Evolutionary conservation across 805 yeast genomes (phyloP), one percentile per base, ranked within the genome.

Genomic region (Schizosaccharomyces japonicus): DNA sequence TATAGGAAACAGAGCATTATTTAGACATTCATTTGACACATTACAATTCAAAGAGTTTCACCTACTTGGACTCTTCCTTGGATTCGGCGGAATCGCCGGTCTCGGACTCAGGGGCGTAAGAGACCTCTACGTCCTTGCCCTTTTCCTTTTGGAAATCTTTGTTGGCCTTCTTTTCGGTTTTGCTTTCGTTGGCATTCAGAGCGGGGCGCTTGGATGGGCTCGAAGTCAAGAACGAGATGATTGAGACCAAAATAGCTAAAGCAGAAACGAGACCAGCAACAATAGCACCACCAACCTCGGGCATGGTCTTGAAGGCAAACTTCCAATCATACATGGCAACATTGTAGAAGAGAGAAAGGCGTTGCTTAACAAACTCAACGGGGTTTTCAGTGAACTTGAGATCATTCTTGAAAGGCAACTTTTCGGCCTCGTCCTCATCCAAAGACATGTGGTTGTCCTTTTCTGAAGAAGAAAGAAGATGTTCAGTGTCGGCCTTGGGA

Each of bases 401-500:
- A 46, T 32, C 30, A 11, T 52, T 50, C 27, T 48, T 33, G 31
- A 49, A 5, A 8, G 54, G 54, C 48, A 51, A 53, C 28, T 49
- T 47, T 39, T 49, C 55, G 28, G 46, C 31, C 39, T 51, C 50
- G 47, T 50, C 48, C 27, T 23, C 36, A 17, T 46, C 45, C 40
- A 51, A 52, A 47, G 52, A 50, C 33, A 61, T 61, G 27, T 55
- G 55, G 21, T 52, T 53, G 17, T 54, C 52, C 44, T 49, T 47
- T 49, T 59, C 57, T 29, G 53, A 56, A 11, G 30, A n/a, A 5
- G 17, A 8, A n/a, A 42, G 25, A 40, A 39, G 51, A 27, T 30
- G 19, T 54, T 66, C 69, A 45, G 58, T 51, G 34, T 51, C 55
- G 48, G 50, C 52, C 59, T 65, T 65, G 47, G 62, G 64, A 30